These are phyloP conservation scores for Saccharomycopsis selenospora DNA, from an alignment of 805 yeast species.

Conservation along the genomic window DNA sequence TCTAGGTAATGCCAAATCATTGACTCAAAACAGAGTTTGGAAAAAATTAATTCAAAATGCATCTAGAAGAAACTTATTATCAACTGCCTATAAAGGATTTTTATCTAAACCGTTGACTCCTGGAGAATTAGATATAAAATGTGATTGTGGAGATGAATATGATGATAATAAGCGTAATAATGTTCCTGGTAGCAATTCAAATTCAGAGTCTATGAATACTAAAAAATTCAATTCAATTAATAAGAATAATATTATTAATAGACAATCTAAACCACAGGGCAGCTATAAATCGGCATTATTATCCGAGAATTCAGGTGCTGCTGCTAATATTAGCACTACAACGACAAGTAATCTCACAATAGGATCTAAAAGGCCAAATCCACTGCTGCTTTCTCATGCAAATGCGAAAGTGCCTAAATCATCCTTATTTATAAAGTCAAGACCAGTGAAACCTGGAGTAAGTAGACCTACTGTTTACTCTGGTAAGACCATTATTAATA, in stretches of 20 bases:
- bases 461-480: constrained; percentile 11
- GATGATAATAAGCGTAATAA: not conserved
- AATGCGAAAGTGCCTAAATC: no score
- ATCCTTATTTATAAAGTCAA: not conserved
- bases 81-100: constrained; percentile 18
- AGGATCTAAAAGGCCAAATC: not conserved
- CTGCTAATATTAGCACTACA: not conserved
- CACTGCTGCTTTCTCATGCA: no score
- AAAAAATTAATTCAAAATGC: constrained; percentile 61
- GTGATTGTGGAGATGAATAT: not conserved
- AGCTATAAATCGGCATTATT: not conserved
- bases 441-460: not conserved
- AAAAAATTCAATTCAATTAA: no score
- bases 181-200: no score
- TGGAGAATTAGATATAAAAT: not conserved
- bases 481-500: no score
- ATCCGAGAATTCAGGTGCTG: not conserved
- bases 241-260: no score
- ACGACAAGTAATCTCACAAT: not conserved
- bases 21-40: constrained; percentile 69
- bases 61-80: constrained; percentile 31
- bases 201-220: no score
- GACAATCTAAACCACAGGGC: not conserved
- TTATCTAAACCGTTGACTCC: constrained; percentile 4
- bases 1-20: constrained; percentile 68